A percentile compares a stretch with the other conserved stretches of the same genome.
These are phyloP conservation scores for Sextonia rubra DNA, from an alignment of 164 flowering plant species.

Conservation along the genomic window DNA sequence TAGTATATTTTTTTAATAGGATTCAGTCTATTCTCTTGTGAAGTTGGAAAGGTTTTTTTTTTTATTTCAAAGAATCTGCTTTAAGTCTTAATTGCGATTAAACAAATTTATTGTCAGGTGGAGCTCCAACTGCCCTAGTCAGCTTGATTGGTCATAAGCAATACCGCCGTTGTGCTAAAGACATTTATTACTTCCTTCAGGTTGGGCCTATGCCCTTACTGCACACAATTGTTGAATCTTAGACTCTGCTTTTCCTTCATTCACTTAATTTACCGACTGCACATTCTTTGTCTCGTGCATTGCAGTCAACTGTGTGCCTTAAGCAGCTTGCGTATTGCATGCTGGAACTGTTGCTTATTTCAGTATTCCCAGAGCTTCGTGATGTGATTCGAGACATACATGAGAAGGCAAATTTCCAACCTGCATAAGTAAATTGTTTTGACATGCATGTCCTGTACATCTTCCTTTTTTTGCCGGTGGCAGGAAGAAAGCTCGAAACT, in stretches of 20 bases:
- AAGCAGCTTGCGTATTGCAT: slow-evolving; percentile 85
- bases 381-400: slow-evolving; percentile 58
- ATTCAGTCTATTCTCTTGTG: neutral
- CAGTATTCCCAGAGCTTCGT: slow-evolving; percentile 85
- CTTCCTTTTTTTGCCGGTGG: neutral
- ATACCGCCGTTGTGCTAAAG: slow-evolving; percentile 83
- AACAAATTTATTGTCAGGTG: slow-evolving; percentile 39
- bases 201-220: slow-evolving; percentile 23
- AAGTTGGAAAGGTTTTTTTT: neutral
- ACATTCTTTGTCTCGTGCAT: neutral
- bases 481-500: neutral
- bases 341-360: slow-evolving; percentile 65
- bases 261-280: neutral
- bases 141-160: slow-evolving; percentile 89
- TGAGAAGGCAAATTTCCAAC: slow-evolving; percentile 32
- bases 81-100: too few species aligned
- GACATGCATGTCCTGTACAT: neutral
- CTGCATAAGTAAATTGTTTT: slow-evolving; percentile 19
- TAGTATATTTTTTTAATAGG: too few species aligned
- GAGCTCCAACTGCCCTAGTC: slow-evolving; percentile 84
- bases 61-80: neutral
- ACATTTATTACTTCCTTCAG: slow-evolving; percentile 90
- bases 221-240: neutral
- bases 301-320: slow-evolving; percentile 79
- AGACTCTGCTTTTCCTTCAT: neutral